These are phyloP conservation scores for Lasiodiplodia gonubiensis DNA, from an alignment of 2,329 filamentous ascomycete genomes.

Conservation along the genomic window DNA sequence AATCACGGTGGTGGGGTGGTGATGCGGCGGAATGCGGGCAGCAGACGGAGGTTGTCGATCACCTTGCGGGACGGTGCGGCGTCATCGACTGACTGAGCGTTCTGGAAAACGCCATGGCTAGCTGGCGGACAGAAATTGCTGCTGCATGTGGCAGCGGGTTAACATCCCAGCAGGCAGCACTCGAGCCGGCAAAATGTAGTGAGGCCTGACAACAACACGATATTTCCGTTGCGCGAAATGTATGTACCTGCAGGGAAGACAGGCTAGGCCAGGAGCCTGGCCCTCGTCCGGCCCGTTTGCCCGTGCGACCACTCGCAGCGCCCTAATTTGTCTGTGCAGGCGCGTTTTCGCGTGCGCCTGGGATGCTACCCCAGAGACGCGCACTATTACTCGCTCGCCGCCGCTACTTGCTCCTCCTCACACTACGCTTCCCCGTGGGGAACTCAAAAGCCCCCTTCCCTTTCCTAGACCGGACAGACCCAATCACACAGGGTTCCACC, in stretches of 20 bases:
- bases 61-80: not conserved
- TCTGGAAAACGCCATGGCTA: not conserved
- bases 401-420: conserved; percentile 15
- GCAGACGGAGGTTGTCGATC: conserved; percentile 15
- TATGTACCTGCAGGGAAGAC: conserved; percentile 3
- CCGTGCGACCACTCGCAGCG: conserved; percentile 6
- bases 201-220: not conserved
- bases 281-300: conserved; percentile 1
- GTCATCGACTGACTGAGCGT: not conserved
- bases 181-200: conserved; percentile 1
- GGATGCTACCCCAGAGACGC: conserved; percentile 9
- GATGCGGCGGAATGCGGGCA: conserved; percentile 15
- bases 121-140: not conserved
- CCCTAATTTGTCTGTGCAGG: conserved; percentile 11
- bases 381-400: not conserved
- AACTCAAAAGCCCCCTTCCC: not conserved
- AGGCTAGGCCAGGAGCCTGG: conserved; percentile 3
- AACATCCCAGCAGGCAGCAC: not conserved
- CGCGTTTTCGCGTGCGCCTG: not conserved
- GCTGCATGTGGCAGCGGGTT: not conserved
- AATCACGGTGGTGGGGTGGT: conserved; percentile 1
- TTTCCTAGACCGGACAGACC: not conserved
- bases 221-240: conserved; percentile 4
- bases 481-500: conserved; percentile 8
- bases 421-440: conserved; percentile 18